Base-by-base conservation (phyloP, 148 eudicot genomes). In the Nepenthes gracilis region DNA sequence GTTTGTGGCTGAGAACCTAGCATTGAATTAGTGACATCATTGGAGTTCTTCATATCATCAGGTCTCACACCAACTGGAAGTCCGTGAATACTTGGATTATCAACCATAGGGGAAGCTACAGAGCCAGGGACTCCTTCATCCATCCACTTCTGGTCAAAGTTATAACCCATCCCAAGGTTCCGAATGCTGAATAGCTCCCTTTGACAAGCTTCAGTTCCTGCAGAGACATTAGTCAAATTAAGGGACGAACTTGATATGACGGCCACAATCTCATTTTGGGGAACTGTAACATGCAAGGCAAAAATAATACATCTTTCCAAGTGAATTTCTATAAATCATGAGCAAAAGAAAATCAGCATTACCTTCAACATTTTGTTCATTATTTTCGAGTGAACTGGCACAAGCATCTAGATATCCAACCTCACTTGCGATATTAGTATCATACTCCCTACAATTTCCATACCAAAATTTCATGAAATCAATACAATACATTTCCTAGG, bases 1-100 rank as follows among this genome's bases (percentile, higher is more conserved):
- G 58, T 51, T 49, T 23, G 55, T 65, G 77, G 66, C 43, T 70
- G 76, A 53, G 55, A 51, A 57, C 64, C 62, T 61, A 59, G 54
- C 58, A 62, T 70, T 37, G 57, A 62, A 63, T 65, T 74, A 53
- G 78, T 62, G 63, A 67, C 36, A 73, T 58, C 65, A 48, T 36
- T 61, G 72, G 67, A 59, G 10, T 74, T 75, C 43, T 74, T 72
- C 33, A 69, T 63, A 49, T 77, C 81, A 51, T 69, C 81, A 52
- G 58, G 64, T 64, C 75, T 88, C 51, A 88, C 90, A 71, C 98
- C 98, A 67, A 92, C 82, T 34, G 98, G 98, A 64, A 92, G 96
- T 65, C 64, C 73, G 64, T 70, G 82, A 55, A 56, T 69, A 62
- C 72, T 77, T 34, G 82, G 75, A 57, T 64, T 77, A 68, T 88